These are phyloP conservation scores for Rubroboletus pulcherrimus DNA, from an alignment of 768 basidiomycete species.

Conservation along the genomic window DNA sequence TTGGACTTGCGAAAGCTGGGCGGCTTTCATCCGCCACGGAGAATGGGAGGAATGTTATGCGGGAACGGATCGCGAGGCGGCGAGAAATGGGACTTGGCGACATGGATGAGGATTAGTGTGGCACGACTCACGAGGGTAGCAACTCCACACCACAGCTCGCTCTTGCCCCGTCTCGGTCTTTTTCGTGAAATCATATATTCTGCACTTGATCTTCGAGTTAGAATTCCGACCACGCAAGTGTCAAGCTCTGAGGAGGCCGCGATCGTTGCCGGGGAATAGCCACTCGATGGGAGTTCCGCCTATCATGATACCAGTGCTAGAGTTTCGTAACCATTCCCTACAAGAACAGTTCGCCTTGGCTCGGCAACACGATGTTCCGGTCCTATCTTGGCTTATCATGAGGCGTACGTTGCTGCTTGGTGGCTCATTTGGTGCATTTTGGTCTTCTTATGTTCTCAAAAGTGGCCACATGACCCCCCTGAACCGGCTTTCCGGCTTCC, in stretches of 20 bases:
- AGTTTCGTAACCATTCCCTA: constrained; percentile 10
- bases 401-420: background rate
- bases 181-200: constrained; percentile 8
- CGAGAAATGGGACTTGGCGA: constrained; percentile 38
- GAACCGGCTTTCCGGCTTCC: constrained; percentile 3
- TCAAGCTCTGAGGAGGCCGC: background rate
- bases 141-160: background rate
- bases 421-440: too few relatives aligned
- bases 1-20: constrained; percentile 69
- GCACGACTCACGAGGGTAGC: background rate
- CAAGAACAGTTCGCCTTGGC: background rate
- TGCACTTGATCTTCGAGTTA: background rate
- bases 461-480: background rate
- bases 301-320: background rate
- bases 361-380: constrained; percentile 1
- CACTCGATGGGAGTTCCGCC: constrained; percentile 11
- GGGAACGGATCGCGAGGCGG: constrained; percentile 39
- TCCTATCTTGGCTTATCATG: background rate
- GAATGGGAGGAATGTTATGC: constrained; percentile 42
- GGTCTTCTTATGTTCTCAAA: background rate
- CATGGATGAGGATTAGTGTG: constrained; percentile 40
- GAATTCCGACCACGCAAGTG: constrained; percentile 5
- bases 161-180: background rate
- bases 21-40: constrained; percentile 51
- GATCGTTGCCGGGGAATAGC: constrained; percentile 4